Evolutionary conservation across 495 filamentous ascomycete genomes (phyloP).

Genomic region (Penicillium fimorum): DNA sequence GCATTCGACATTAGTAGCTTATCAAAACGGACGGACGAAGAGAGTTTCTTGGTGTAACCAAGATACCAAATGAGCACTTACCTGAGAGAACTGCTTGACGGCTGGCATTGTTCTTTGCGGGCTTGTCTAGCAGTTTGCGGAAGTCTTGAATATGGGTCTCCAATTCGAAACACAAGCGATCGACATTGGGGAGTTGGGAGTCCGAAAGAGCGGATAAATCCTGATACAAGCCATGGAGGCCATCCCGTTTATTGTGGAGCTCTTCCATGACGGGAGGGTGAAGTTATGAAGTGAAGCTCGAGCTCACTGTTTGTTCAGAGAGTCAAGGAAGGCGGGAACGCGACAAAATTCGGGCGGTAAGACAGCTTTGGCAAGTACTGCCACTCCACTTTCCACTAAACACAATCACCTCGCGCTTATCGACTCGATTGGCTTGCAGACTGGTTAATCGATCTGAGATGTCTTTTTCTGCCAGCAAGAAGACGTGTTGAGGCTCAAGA

Average conservation of each 20-base stretch:
- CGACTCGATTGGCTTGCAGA: not conserved
- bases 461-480: not conserved
- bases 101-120: constrained; percentile 66
- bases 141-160: constrained; percentile 70
- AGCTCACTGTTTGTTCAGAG: constrained; percentile 35
- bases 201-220: constrained; percentile 71
- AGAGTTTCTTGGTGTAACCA: not conserved
- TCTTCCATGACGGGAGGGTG: constrained; percentile 45
- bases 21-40: not conserved
- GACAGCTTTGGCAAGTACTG: constrained; percentile 10
- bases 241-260: constrained; percentile 59
- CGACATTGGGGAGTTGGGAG: constrained; percentile 57
- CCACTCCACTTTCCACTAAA: constrained; percentile 15
- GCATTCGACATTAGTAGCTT: constrained; percentile 33
- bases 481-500: not conserved
- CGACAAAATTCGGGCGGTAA: constrained; percentile 42
- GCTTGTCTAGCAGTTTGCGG: constrained; percentile 72
- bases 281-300: constrained; percentile 23
- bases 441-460: not conserved
- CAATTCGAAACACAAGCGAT: constrained; percentile 64
- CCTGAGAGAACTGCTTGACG: constrained; percentile 57
- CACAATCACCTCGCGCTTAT: constrained; percentile 10
- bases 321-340: constrained; percentile 43
- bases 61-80: constrained; percentile 25
- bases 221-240: constrained; percentile 72